phyloP scores from a whole-genome alignment of 306 rosid species.

The Abrus pulchellus region DNA sequence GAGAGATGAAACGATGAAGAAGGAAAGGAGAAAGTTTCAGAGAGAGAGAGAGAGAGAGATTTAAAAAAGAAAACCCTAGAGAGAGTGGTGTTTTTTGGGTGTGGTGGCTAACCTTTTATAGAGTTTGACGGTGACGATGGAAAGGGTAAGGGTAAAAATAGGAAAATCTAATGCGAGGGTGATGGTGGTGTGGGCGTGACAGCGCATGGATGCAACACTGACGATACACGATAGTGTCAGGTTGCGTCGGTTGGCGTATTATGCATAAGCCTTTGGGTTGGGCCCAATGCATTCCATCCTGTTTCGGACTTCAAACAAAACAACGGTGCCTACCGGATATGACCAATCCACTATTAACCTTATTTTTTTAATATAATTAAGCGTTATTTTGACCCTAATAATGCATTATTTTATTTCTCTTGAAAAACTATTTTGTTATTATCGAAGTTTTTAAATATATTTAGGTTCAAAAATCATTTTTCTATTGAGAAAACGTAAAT shows the following conservation, averaged over 20 bases:
- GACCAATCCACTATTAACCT: background rate
- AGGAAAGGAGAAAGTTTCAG: background rate
- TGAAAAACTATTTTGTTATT: no score
- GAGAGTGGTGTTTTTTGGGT: no score
- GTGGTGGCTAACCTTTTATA: constrained; percentile 14
- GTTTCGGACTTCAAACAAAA: background rate
- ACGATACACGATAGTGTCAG: background rate
- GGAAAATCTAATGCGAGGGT: background rate
- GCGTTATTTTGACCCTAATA: no score
- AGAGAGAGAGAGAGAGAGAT: background rate
- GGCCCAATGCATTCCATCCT: background rate
- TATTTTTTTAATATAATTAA: background rate
- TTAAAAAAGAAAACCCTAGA: constrained; percentile 18
- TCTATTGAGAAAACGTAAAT: no score
- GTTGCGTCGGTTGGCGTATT: background rate
- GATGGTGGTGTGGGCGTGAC: constrained; percentile 20
- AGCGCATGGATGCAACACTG: constrained; percentile 20
- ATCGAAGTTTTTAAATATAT: no score
- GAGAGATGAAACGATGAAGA: background rate
- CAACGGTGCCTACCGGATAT: background rate
- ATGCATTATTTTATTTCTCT: no score
- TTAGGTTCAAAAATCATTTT: no score
- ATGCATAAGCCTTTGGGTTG: background rate
- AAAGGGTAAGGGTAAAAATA: background rate
- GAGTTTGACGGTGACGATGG: background rate